These are phyloP conservation scores for Carex arenaria DNA, from an alignment of 202 grass and related monocot genomes.

Conservation along the genomic window DNA sequence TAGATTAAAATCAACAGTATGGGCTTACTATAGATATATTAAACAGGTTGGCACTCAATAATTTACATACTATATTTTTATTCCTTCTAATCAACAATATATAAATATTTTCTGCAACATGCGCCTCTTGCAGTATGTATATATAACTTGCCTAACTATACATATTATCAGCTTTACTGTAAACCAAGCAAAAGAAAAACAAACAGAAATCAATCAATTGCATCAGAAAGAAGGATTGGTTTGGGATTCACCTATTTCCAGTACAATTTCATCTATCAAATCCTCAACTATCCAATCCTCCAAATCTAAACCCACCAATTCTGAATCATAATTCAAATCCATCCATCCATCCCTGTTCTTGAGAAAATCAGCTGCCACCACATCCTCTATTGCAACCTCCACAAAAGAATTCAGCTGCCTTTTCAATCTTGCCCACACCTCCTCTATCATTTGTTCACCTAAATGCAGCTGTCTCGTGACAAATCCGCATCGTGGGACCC, in stretches of 20 bases:
- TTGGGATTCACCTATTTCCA: slow-evolving; percentile 19
- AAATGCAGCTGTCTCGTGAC: slow-evolving; percentile 51
- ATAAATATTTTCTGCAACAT: no score
- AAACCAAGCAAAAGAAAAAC: not conserved
- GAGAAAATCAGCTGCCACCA: slow-evolving; percentile 58
- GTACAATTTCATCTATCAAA: slow-evolving; percentile 58
- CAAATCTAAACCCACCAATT: slow-evolving; percentile 43
- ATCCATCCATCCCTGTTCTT: slow-evolving; percentile 65
- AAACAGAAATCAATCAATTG: not conserved
- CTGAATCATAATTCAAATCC: slow-evolving; percentile 51
- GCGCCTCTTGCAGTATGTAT: not conserved
- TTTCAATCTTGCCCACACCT: slow-evolving; percentile 70
- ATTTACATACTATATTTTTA: no score
- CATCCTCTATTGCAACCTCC: slow-evolving; percentile 45
- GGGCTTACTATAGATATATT: no score
- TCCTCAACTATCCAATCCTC: slow-evolving; percentile 80
- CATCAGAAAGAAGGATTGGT: not conserved
- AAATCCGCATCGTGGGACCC: slow-evolving; percentile 36
- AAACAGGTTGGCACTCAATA: no score
- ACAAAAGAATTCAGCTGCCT: slow-evolving; percentile 48
- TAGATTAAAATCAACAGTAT: no score
- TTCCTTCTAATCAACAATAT: no score
- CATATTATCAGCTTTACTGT: not conserved
- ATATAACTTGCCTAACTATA: not conserved
- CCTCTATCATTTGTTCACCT: slow-evolving; percentile 52